Conservation (phyloP, 2,329 filamentous ascomycete species). For the Ascochyta pisi region DNA sequence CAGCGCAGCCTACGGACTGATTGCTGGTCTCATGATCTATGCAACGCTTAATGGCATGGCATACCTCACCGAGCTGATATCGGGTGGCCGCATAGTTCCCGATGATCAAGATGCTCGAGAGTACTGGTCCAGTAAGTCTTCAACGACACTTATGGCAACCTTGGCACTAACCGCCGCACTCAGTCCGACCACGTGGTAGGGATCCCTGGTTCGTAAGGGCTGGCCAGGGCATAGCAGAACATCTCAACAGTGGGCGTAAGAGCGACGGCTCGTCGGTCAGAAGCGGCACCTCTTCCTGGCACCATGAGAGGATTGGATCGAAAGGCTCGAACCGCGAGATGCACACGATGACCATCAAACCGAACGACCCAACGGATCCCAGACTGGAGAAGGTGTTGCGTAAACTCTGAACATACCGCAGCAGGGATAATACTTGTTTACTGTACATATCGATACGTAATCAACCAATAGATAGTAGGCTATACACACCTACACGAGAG, state of each 20-base stretch:
- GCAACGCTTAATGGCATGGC: slow-evolving; percentile 74
- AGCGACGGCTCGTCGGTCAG: slow-evolving; percentile 33
- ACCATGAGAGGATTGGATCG: slow-evolving; percentile 35
- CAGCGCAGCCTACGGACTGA: slow-evolving; percentile 85
- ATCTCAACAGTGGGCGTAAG: slow-evolving; percentile 24
- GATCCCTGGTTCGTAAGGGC: slow-evolving; percentile 46
- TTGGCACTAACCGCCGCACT: slow-evolving; percentile 20
- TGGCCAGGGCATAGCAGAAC: slow-evolving; percentile 31
- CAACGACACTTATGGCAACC: not conserved
- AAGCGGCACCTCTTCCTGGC: slow-evolving; percentile 33
- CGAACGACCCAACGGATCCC: slow-evolving; percentile 34
- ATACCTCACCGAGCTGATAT: slow-evolving; percentile 70
- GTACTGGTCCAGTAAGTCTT: slow-evolving; percentile 73
- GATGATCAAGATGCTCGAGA: slow-evolving; percentile 78
- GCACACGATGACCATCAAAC: slow-evolving; percentile 33
- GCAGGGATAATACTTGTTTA: slow-evolving; percentile 1
- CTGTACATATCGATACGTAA: slow-evolving; percentile 2
- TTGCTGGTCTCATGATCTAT: slow-evolving; percentile 79
- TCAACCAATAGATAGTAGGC: not conserved
- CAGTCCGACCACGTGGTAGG: slow-evolving; percentile 43
- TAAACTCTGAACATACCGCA: slow-evolving; percentile 1
- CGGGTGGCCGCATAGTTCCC: slow-evolving; percentile 73
- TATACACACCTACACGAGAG: not conserved
- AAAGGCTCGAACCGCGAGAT: slow-evolving; percentile 40
- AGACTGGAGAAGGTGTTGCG: slow-evolving; percentile 39